Evolutionary conservation across 106 monocot genomes (phyloP), one percentile per base, ranked within the genome.

Genomic region (Dioscorea zingiberensis): DNA sequence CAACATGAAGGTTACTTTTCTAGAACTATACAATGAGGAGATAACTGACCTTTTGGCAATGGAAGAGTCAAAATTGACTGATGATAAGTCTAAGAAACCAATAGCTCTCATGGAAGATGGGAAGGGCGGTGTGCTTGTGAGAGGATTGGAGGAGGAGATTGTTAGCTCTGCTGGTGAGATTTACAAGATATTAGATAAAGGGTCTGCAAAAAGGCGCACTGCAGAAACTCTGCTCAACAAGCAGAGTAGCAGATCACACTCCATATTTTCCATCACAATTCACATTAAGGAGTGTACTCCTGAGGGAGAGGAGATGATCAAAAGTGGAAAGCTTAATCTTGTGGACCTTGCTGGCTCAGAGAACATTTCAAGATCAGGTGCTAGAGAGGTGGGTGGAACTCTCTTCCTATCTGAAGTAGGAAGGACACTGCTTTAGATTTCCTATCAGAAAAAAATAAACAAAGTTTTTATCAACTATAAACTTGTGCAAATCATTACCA

Each of bases 71-170:
- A 84, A 81, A 61, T 84, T 69, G 38, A 53, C 78, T 26, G 87
- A 94, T 64, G 85, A 90, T 27, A 91, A 87, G 73, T 62, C 80
- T 0, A 94, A 83, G 83, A 94, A 81, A 60, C 91, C 90, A 26
- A 80, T 94, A 72, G 87, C 91, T 60, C 63, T 94, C 16, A 91
- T 95, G 94, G 94, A 95, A 67, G 94, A 95, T 68, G 94, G 94
- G 14, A 95, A 95, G 70, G 91, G 94, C 14, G 84, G 87, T 21
- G 91, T 95, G 12, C 65, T 91, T 54, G 83, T 95, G 24, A 83
- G 91, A 72, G 94, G 94, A 12, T 63, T 95, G 14, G 91, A 95
- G 65, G 94, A 95, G 75, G 87, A 91, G 77, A 80, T 88, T 29
- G 94, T 95, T n/a, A 65, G 63, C 53, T 73, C 84, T 59, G 87